Evolutionary conservation across 179 eudicot species (phyloP).

Genomic region (Spinacia oleracea): DNA sequence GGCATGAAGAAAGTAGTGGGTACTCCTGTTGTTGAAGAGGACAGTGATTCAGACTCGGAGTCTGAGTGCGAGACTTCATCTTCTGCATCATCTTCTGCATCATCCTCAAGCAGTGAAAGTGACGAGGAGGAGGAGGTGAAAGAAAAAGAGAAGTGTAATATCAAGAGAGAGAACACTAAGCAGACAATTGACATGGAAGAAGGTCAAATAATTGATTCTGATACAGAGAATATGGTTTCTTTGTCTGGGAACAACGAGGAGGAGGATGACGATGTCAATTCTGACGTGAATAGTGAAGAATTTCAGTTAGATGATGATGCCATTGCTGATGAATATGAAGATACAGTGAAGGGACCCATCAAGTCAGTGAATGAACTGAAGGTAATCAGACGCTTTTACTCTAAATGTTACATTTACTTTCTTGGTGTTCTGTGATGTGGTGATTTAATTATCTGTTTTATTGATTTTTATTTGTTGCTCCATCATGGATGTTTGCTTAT

Average conservation of each 20-base stretch:
- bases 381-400: constrained; percentile 16
- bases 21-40: constrained; percentile 27
- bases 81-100: constrained; percentile 41
- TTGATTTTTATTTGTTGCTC: neutral
- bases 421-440: neutral
- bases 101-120: constrained; percentile 52
- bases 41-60: constrained; percentile 29
- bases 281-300: constrained; percentile 25
- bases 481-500: neutral
- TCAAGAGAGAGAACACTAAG: constrained; percentile 20
- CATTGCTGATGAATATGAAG: constrained; percentile 21
- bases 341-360: constrained; percentile 31
- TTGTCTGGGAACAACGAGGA: constrained; percentile 46
- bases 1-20: constrained; percentile 14
- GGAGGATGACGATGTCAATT: constrained; percentile 38
- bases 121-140: constrained; percentile 31
- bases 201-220: constrained; percentile 70
- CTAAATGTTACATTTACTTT: neutral
- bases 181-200: constrained; percentile 57
- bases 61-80: constrained; percentile 43
- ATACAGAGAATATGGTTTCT: constrained; percentile 51
- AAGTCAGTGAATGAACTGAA: constrained; percentile 35
- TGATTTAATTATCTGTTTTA: neutral
- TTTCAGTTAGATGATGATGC: constrained; percentile 33
- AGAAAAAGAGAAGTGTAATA: constrained; percentile 21